Base-by-base conservation (phyloP, 1,139 yeast genomes). In the Pichia sp. region DNA sequence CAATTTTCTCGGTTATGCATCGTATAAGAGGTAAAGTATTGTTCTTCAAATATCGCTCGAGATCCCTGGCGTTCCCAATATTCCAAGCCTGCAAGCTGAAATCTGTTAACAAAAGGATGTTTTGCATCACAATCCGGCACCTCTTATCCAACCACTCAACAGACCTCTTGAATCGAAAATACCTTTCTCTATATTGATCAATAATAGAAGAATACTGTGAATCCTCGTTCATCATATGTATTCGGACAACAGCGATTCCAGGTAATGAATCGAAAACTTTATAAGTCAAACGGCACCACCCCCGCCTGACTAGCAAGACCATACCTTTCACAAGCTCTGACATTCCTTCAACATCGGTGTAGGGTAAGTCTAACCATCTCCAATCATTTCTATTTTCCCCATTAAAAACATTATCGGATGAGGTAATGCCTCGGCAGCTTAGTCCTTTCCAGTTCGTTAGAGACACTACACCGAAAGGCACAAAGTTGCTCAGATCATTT, bases 181-280 rank as follows among this genome's bases (percentile, higher is more conserved):
- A 54, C 1, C 22, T 17, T 1, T 35, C 35, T 39, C 74, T 56
- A 62, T 65, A 64, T 19, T 53, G 56, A 2, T 47, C 48, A 3
- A 72, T 40, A 32, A 44, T 50, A 17, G 63, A 45, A 8, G 60
- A 52, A 0, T 72, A 70, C 0, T 53, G 51, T 1, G 64, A 50
- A 52, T 77, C 82, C 3, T 48, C 41, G 0, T 80, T 77, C 1
- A 77, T 48, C 3, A 61, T 53, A 45, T 74, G 77, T 1, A 77
- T 46, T 41, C 85, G 59, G 2, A 74, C 27, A 1, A 47, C 44
- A 1, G 53, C 48, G 1, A 61, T 25, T 2, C 43, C 35, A 9
- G 54, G 28, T 3, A 30, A 11, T 9, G 16, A 6, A 17, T 34
- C 35, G 15, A 49, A 26, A 5, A 59, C 37, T 35, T 52, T 62